These are phyloP conservation scores for Physcia stellaris DNA, from an alignment of 495 filamentous ascomycete genomes.

Conservation along the genomic window DNA sequence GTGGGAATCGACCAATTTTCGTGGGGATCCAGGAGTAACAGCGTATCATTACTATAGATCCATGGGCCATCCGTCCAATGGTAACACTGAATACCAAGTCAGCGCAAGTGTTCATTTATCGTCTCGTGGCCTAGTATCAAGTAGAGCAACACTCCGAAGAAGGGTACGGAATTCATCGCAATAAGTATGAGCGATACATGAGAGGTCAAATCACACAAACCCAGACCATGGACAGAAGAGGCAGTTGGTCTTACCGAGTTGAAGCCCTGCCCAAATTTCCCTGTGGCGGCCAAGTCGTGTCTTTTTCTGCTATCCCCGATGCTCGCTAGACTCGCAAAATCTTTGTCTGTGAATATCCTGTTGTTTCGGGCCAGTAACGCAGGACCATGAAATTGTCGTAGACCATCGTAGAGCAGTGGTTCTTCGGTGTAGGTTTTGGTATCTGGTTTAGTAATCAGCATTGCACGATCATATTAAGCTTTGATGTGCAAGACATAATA, in stretches of 20 bases:
- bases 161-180: too few species aligned
- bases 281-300: slow-evolving; percentile 22
- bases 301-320: slow-evolving; percentile 27
- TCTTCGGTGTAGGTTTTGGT: slow-evolving; percentile 5
- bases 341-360: slow-evolving; percentile 20
- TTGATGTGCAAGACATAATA: too few species aligned
- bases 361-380: slow-evolving; percentile 28
- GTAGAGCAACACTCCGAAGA: too few species aligned
- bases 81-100: slow-evolving; percentile 26
- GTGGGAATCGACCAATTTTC: slow-evolving; percentile 21
- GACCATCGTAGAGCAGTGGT: slow-evolving; percentile 18
- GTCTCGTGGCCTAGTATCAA: too few species aligned
- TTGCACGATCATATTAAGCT: too few species aligned
- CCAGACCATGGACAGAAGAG: not conserved
- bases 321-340: slow-evolving; percentile 22
- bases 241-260: slow-evolving; percentile 26
- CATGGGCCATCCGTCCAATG: slow-evolving; percentile 32
- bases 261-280: slow-evolving; percentile 30
- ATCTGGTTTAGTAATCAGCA: too few species aligned
- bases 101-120: too few species aligned
- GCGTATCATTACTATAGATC: slow-evolving; percentile 22
- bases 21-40: slow-evolving; percentile 31
- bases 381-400: slow-evolving; percentile 26
- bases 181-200: too few species aligned
- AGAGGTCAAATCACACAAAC: too few species aligned